Conservation (phyloP, 805 yeast genomes). For the Kodamaea laetipori region DNA sequence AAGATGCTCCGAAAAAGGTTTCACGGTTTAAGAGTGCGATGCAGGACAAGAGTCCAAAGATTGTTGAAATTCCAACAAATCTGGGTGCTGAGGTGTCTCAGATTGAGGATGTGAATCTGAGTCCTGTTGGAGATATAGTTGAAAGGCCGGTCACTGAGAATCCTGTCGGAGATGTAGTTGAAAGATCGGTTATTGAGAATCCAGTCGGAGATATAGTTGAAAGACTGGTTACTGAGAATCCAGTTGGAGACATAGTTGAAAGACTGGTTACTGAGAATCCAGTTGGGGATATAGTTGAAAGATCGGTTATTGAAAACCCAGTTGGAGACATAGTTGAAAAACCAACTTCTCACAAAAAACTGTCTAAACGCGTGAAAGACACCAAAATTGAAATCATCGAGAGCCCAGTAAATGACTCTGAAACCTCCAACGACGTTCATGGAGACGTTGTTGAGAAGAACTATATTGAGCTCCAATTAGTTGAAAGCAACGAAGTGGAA, state of each 20-base stretch:
- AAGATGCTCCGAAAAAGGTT: slow-evolving; percentile 12
- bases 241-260: slow-evolving; percentile 1
- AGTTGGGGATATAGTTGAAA: slow-evolving; percentile 2
- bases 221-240: not conserved
- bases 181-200: not conserved
- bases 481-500: not conserved
- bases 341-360: not conserved
- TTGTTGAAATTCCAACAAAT: not conserved
- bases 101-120: not conserved
- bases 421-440: not conserved
- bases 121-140: not conserved
- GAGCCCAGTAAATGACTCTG: not conserved
- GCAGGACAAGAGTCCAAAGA: not conserved
- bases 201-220: slow-evolving; percentile 1
- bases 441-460: slow-evolving; percentile 10
- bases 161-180: slow-evolving; percentile 1
- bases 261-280: not conserved
- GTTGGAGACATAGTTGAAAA: not conserved
- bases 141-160: not conserved
- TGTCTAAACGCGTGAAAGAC: not conserved
- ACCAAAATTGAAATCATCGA: slow-evolving; percentile 1
- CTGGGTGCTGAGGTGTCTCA: not conserved
- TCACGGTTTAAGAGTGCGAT: slow-evolving; percentile 11
- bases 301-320: not conserved
- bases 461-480: not conserved